Evolutionary conservation across 192 early-diverging fungal species (phyloP).

Genomic region (Irineochytrium annulatum): DNA sequence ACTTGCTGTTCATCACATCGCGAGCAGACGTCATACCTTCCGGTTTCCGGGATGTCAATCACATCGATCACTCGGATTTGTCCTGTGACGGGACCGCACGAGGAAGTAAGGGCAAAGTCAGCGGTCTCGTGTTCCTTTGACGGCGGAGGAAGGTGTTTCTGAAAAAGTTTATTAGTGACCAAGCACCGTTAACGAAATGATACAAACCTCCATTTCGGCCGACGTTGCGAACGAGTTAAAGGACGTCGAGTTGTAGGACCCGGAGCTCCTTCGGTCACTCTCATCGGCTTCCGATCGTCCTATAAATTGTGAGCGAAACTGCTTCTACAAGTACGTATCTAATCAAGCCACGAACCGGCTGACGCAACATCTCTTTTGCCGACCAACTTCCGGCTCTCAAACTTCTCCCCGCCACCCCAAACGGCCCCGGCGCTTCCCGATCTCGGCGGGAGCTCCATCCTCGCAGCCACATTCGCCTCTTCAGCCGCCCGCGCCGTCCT

Average conservation of each 20-base stretch:
- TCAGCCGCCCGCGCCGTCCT: background rate
- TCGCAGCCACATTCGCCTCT: too few species aligned
- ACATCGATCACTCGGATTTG: slow-evolving; percentile 41
- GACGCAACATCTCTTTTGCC: too few species aligned
- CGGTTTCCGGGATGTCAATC: slow-evolving; percentile 21
- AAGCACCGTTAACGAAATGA: too few species aligned
- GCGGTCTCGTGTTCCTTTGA: slow-evolving; percentile 28
- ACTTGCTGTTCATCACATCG: slow-evolving; percentile 11
- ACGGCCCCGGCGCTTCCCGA: too few species aligned
- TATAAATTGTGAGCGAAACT: slow-evolving; percentile 1
- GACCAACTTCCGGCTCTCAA: too few species aligned
- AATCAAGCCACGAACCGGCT: too few species aligned
- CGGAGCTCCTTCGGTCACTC: background rate
- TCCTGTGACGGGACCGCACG: slow-evolving; percentile 36
- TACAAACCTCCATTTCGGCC: slow-evolving; percentile 7
- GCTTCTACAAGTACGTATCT: background rate
- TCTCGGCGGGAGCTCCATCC: too few species aligned
- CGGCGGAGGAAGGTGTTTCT: slow-evolving; percentile 34
- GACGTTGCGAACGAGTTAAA: background rate
- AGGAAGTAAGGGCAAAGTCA: slow-evolving; percentile 37
- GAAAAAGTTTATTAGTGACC: too few species aligned
- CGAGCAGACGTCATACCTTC: slow-evolving; percentile 15
- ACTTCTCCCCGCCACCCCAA: too few species aligned
- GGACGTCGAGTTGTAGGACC: slow-evolving; percentile 1
- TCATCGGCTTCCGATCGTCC: slow-evolving; percentile 8